Evolutionary conservation across 768 basidiomycete genomes (phyloP).

Genomic region (Asterophora lycoperdoides): DNA sequence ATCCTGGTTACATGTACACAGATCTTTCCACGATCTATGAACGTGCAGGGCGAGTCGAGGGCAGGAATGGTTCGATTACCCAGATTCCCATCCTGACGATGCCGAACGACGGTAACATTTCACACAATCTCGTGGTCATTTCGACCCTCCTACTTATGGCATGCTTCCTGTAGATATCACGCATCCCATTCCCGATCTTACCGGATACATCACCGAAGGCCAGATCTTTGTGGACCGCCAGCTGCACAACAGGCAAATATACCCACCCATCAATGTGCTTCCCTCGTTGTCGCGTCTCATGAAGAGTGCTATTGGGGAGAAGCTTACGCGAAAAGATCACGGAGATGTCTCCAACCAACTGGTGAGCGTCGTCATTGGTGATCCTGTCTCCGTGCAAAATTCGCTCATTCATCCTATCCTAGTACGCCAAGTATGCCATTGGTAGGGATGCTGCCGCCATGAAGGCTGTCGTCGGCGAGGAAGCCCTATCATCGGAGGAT

Average conservation of each 20-base stretch:
- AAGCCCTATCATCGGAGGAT: constrained; percentile 91
- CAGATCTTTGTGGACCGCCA: constrained; percentile 99
- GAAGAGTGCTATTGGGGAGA: constrained; percentile 99
- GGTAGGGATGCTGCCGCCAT: constrained; percentile 95
- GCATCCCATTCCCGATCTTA: constrained; percentile 99
- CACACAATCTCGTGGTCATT: constrained; percentile 9
- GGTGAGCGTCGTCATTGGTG: constrained; percentile 44
- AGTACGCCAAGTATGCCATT: constrained; percentile 99
- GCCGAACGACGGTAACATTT: constrained; percentile 91
- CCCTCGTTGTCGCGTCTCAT: constrained; percentile 98
- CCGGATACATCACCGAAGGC: constrained; percentile 98
- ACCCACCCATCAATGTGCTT: constrained; percentile 98
- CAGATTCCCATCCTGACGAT: constrained; percentile 99
- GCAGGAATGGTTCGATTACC: constrained; percentile 97
- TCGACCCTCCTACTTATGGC: constrained; percentile 14
- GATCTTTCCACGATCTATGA: constrained; percentile 99
- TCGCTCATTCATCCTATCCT: constrained; percentile 9
- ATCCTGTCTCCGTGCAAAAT: not conserved
- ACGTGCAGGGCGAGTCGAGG: constrained; percentile 96
- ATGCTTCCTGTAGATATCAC: constrained; percentile 75
- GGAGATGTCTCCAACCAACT: constrained; percentile 99
- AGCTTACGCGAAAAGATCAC: constrained; percentile 96
- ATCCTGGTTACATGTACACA: constrained; percentile 98
- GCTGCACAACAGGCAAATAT: constrained; percentile 94
- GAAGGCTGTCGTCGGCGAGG: constrained; percentile 99